Conservation (phyloP, 768 basidiomycete species). For the Candolleomyces eurysporus region DNA sequence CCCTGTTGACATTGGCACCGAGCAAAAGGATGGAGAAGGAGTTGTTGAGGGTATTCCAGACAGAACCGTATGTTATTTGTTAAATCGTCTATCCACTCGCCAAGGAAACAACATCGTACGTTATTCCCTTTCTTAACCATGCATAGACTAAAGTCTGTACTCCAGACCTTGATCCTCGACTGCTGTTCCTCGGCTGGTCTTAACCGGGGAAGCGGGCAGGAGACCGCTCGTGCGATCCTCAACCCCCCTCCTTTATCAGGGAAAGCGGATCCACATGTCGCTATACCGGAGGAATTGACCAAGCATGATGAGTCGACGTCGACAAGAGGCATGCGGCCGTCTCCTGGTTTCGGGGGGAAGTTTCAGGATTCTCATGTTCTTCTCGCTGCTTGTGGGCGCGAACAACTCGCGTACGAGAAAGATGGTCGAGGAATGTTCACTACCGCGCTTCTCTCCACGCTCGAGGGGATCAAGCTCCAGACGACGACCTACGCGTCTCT, state of each 20-base stretch:
- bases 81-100: slow-evolving; percentile 33
- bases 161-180: slow-evolving; percentile 46
- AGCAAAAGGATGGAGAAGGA: background rate
- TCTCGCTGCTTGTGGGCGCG: slow-evolving; percentile 39
- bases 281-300: background rate
- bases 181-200: slow-evolving; percentile 44
- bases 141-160: background rate
- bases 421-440: slow-evolving; percentile 32
- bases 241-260: slow-evolving; percentile 24
- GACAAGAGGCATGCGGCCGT: slow-evolving; percentile 12
- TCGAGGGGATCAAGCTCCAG: slow-evolving; percentile 19
- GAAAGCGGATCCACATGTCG: slow-evolving; percentile 21
- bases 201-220: slow-evolving; percentile 18
- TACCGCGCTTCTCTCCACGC: slow-evolving; percentile 20
- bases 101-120: slow-evolving; percentile 46
- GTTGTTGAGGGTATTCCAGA: slow-evolving; percentile 39
- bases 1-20: slow-evolving; percentile 28
- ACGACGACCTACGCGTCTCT: slow-evolving; percentile 30
- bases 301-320: slow-evolving; percentile 14
- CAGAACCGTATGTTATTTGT: slow-evolving; percentile 35
- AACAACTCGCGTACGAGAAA: slow-evolving; percentile 31
- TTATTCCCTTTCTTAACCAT: background rate
- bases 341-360: slow-evolving; percentile 20
- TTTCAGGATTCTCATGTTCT: slow-evolving; percentile 38
- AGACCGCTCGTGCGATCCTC: slow-evolving; percentile 15